Conservation (phyloP, 164 flowering plant genomes). For the Vitis riparia region DNA sequence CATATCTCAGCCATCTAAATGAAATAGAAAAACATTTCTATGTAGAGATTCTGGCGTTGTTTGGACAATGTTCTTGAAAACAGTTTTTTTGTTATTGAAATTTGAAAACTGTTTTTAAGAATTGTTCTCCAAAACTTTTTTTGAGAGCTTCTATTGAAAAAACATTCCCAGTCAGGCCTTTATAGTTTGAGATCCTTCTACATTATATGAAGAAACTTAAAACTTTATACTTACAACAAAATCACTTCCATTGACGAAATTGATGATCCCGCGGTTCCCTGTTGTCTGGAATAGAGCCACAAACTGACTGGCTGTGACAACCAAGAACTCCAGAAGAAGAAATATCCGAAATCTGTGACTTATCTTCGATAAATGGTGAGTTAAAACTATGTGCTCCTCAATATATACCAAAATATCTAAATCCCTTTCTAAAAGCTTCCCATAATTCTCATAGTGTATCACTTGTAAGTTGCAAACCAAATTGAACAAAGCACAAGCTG, state of each 20-base stretch:
- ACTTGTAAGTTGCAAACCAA: constrained; percentile 47
- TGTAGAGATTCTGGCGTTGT: too few relatives aligned
- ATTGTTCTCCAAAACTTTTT: too few relatives aligned
- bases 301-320: constrained; percentile 35
- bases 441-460: constrained; percentile 44
- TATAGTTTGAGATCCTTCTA: too few relatives aligned
- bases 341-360: constrained; percentile 49
- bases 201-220: background rate
- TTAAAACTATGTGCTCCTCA: constrained; percentile 42
- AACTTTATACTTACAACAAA: constrained; percentile 48
- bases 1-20: too few relatives aligned
- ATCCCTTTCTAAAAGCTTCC: constrained; percentile 42
- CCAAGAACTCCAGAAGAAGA: constrained; percentile 37
- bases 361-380: constrained; percentile 37
- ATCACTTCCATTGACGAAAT: constrained; percentile 52
- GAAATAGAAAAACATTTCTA: too few relatives aligned
- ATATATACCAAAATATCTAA: constrained; percentile 39
- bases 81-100: too few relatives aligned
- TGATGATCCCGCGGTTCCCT: constrained; percentile 31
- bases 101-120: too few relatives aligned
- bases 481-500: constrained; percentile 35
- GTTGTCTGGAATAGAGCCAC: constrained; percentile 36
- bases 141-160: too few relatives aligned
- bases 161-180: too few relatives aligned
- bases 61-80: too few relatives aligned